Percentiles rank a stretch among this genome's conserved stretches.
Conservation (phyloP, 768 basidiomycete genomes). For the Auriscalpium microsporum region DNA sequence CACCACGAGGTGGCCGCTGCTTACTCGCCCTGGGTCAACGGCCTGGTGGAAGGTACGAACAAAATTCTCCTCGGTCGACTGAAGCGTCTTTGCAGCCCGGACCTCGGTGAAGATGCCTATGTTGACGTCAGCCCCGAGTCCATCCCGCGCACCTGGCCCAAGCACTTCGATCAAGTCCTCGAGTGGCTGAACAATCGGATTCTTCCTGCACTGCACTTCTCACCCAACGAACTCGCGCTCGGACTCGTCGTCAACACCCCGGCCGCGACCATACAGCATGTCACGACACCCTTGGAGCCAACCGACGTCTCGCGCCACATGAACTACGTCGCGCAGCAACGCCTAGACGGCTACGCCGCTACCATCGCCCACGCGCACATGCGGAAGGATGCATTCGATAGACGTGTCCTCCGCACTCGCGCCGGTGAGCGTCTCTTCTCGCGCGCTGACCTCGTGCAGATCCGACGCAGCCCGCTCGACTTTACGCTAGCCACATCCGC, state of each 20-base stretch:
- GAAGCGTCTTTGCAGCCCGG: slow-evolving; percentile 26
- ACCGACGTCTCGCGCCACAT: slow-evolving; percentile 13
- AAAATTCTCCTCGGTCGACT: slow-evolving; percentile 22
- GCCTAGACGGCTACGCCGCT: slow-evolving; percentile 22
- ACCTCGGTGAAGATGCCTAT: slow-evolving; percentile 21
- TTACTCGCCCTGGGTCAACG: slow-evolving; percentile 36
- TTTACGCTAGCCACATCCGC: not conserved
- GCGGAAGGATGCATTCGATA: not conserved
- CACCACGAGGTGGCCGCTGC: slow-evolving; percentile 19
- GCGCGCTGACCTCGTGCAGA: not conserved
- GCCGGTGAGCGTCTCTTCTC: not conserved
- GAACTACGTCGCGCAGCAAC: slow-evolving; percentile 24
- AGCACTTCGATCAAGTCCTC: slow-evolving; percentile 24
- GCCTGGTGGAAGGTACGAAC: slow-evolving; percentile 28
- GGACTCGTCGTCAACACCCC: slow-evolving; percentile 24
- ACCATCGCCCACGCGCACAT: slow-evolving; percentile 16
- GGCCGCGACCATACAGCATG: not conserved
- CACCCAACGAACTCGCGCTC: slow-evolving; percentile 27
- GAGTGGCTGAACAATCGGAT: slow-evolving; percentile 13
- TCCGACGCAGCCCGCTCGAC: not conserved
- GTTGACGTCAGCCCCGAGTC: slow-evolving; percentile 10
- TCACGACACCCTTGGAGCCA: not conserved
- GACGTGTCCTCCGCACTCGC: not conserved
- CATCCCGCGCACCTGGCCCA: slow-evolving; percentile 25
- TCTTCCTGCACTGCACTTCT: slow-evolving; percentile 14